A percentile compares a stretch with the other conserved stretches of the same genome.
These are phyloP conservation scores for Aristolochia fimbriata DNA, from an alignment of 164 flowering plant genomes.

Conservation along the genomic window DNA sequence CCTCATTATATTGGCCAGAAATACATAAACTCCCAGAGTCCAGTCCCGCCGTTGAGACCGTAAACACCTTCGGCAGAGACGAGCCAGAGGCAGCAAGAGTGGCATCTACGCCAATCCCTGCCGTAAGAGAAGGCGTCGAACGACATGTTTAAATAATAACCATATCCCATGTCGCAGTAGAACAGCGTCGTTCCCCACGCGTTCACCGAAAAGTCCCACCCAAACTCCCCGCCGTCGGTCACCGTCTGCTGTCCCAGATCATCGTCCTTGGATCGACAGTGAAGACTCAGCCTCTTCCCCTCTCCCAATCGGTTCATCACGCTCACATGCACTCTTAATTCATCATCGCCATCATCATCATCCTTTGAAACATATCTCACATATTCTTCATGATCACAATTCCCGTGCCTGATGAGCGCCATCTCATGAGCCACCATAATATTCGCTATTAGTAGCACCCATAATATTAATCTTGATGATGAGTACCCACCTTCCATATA, in stretches of 20 bases:
- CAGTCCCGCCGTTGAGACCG: background rate
- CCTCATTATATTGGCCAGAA: constrained; percentile 1
- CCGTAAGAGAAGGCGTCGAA: background rate
- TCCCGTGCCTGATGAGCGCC: no score
- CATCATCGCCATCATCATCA: no score
- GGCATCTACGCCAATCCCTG: background rate
- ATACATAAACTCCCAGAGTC: constrained; percentile 2
- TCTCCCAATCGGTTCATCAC: background rate
- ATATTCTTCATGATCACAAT: no score
- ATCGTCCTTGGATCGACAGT: constrained; percentile 7
- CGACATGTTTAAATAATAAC: no score
- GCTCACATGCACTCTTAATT: background rate
- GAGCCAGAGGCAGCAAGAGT: background rate
- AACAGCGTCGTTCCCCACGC: constrained; percentile 2
- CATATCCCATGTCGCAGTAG: constrained; percentile 1
- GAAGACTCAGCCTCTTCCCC: constrained; percentile 1
- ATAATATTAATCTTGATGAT: no score
- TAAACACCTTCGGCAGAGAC: background rate
- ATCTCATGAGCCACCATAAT: no score
- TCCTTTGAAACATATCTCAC: no score
- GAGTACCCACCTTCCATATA: no score
- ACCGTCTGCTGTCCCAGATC: constrained; percentile 6
- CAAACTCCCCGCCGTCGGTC: background rate
- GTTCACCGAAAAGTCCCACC: background rate
- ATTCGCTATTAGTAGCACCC: no score